A percentile compares a stretch with the other conserved stretches of the same genome.
Conservation (phyloP, 129 eudicot species). For the Flaveria sonorensis region DNA sequence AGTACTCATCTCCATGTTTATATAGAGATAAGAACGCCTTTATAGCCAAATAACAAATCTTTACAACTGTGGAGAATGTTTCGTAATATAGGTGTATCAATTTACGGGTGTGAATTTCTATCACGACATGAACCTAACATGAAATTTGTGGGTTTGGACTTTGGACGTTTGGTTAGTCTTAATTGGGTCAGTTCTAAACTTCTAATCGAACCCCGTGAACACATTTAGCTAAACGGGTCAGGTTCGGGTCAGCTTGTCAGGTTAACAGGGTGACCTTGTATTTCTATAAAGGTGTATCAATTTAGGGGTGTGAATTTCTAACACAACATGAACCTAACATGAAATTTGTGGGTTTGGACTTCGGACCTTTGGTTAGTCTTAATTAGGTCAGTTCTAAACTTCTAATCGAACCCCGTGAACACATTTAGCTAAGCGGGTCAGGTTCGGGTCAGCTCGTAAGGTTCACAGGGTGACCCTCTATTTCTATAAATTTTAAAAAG, state of each 20-base stretch:
- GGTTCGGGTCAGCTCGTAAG: not conserved
- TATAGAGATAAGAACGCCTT: not conserved
- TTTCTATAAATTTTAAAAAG: not conserved
- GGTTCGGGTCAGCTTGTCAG: not conserved
- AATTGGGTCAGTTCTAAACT: not conserved
- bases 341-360: not conserved
- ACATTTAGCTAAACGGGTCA: not conserved
- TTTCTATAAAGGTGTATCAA: not conserved
- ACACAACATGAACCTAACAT: not conserved
- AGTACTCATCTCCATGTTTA: constrained; percentile 15
- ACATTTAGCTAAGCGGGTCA: not conserved
- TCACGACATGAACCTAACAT: not conserved
- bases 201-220: not conserved
- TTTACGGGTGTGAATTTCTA: not conserved
- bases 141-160: not conserved
- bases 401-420: not conserved
- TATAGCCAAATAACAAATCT: not conserved
- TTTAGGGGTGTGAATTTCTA: not conserved
- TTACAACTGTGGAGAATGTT: not conserved
- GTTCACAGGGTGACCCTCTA: not conserved
- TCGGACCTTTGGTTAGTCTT: not conserved
- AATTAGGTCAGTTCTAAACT: not conserved
- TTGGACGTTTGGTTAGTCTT: not conserved
- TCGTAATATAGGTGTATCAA: not conserved
- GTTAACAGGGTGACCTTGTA: not conserved